Base-by-base conservation (phyloP, 305 asterid species). In the Plantago coronopus region DNA sequence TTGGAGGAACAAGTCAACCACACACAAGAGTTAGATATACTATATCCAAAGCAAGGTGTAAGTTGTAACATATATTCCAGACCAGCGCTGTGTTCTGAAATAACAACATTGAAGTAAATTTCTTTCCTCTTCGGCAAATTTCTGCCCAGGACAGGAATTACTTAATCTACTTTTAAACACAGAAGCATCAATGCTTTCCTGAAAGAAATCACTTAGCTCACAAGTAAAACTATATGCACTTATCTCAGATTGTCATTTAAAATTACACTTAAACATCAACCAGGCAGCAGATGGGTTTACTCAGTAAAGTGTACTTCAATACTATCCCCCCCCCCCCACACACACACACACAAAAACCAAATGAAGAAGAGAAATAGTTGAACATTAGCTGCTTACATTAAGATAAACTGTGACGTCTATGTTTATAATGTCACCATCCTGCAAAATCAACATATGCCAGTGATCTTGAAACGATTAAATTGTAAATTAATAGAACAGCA, bases 391-490 rank as follows among this genome's bases (percentile, higher is more conserved):
- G 69, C 99, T 85, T 83, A 93, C 99, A 69, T 89, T 83, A 38
- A 93, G 96, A 83, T 87, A 93, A 72, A 87, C 91, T 22, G 99
- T 93, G 71, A 93, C 99, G 47, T 93, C 99, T 69, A 93, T 85
- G 68, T 93, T 93, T 85, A 93, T 57, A 68, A 93, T 93, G 73
- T 93, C 97, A 65, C 99, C 99, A 71, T 89, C 96, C 99, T 93
- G 91, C 78, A 80, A 79, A 64, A 62, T 46, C 64, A 70, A 64
- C 63, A 65, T 40, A 19, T 19, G 47, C 59, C 47, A 63, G 54
- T 29, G 61, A 53, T 58, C 29, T 72, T 29, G 61, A 57, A 64
- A 67, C 45, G 31, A 56, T 48, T 21, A 27, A 18, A 13, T 55
- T 59, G 43, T 55, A 34, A 64, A 10, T 58, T 45, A 38, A 20